A percentile compares a stretch with the other conserved stretches of the same genome.
These are phyloP conservation scores for Rhipidocladum racemiflorum DNA, from an alignment of 176 grass and related monocot genomes.

Conservation along the genomic window DNA sequence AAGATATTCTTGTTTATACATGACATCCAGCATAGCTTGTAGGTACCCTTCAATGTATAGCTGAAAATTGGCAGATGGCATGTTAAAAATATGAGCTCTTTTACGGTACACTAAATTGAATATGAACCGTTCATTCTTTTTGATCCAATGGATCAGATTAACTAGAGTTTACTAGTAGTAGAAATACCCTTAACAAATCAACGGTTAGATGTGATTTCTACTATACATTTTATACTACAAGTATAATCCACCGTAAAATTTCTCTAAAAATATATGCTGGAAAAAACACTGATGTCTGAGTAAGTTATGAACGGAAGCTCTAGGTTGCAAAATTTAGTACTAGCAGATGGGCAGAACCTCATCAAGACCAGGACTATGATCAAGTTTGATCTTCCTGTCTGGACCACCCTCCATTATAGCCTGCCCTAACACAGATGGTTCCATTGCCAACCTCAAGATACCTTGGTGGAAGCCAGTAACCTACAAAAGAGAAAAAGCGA, in stretches of 20 bases:
- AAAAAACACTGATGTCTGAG: neutral
- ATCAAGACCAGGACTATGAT: constrained; percentile 65
- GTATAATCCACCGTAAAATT: too few relatives aligned
- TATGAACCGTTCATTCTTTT: too few relatives aligned
- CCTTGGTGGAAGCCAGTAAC: constrained; percentile 82
- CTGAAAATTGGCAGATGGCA: constrained; percentile 30
- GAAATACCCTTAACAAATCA: too few relatives aligned
- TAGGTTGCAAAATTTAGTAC: neutral
- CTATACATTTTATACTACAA: too few relatives aligned
- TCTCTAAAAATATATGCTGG: neutral
- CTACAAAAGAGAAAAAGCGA: constrained; percentile 26
- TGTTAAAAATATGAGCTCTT: neutral
- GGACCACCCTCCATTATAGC: constrained; percentile 83
- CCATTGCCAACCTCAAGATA: constrained; percentile 86
- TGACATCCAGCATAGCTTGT: constrained; percentile 78
- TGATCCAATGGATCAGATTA: too few relatives aligned
- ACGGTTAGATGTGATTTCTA: too few relatives aligned
- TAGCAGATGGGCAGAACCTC: constrained; percentile 53
- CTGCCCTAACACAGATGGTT: constrained; percentile 78
- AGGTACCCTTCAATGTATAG: constrained; percentile 87
- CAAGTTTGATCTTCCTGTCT: constrained; percentile 87
- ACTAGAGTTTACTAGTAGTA: too few relatives aligned
- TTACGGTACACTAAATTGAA: too few relatives aligned
- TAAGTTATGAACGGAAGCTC: neutral
- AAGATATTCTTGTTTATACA: constrained; percentile 83